Evolutionary conservation across 2,329 filamentous ascomycete species (phyloP).

Genomic region (Elsinoe perseae): DNA sequence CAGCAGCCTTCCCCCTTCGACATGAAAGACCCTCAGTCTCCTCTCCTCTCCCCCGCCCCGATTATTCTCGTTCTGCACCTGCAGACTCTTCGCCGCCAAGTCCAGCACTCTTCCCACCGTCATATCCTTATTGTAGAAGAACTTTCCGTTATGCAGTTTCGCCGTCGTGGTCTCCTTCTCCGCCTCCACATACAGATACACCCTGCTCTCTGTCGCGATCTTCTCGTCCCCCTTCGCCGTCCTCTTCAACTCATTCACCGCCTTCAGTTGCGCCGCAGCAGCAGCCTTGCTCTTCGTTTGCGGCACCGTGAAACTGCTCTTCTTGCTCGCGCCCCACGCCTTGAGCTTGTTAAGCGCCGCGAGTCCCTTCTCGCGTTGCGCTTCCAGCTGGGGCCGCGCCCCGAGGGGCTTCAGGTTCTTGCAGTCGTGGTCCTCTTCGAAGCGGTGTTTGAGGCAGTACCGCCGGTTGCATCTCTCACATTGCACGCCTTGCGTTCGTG

Average conservation of each 20-base stretch:
- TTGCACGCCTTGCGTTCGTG: conserved; percentile 60
- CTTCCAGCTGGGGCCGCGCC: conserved; percentile 38
- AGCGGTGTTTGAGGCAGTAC: conserved; percentile 71
- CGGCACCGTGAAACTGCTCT: conserved; percentile 29
- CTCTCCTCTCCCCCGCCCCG: conserved; percentile 66
- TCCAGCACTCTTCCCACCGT: conserved; percentile 79
- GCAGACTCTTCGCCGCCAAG: conserved; percentile 65
- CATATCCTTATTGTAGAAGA: conserved; percentile 60
- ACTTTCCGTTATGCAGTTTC: conserved; percentile 61
- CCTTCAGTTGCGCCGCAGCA: conserved; percentile 57
- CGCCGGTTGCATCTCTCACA: conserved; percentile 63
- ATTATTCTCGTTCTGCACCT: conserved; percentile 80
- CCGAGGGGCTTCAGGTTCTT: conserved; percentile 59
- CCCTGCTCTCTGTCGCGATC: conserved; percentile 69
- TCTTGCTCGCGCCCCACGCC: conserved; percentile 69
- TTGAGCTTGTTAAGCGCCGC: conserved; percentile 70
- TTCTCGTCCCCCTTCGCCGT: conserved; percentile 85
- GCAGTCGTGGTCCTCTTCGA: conserved; percentile 79
- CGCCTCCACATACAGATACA: conserved; percentile 87
- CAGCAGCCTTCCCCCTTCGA: conserved; percentile 77
- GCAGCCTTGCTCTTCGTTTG: conserved; percentile 48
- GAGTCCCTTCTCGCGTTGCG: conserved; percentile 56
- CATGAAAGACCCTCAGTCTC: conserved; percentile 80
- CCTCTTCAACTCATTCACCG: conserved; percentile 72
- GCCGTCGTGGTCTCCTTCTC: conserved; percentile 76